A percentile compares a stretch with the other conserved stretches of the same genome.
phyloP scores from a whole-genome alignment of 176 grass and related monocot species.

The Tillandsia leiboldiana region DNA sequence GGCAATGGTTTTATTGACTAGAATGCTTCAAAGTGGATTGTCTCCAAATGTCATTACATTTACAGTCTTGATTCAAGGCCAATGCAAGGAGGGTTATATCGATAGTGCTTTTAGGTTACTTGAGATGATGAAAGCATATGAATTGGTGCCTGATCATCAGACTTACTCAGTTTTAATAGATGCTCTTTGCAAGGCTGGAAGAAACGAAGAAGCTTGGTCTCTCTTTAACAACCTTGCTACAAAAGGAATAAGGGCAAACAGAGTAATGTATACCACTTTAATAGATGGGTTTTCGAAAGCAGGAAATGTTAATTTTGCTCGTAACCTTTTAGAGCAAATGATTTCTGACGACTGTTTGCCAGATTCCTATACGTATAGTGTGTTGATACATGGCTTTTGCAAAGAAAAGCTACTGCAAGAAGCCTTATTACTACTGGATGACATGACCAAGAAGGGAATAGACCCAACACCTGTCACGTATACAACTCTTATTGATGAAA shows the following conservation, averaged over 20 bases:
- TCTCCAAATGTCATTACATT: constrained; percentile 25
- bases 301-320: constrained; percentile 39
- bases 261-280: constrained; percentile 50
- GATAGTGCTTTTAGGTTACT: constrained; percentile 29
- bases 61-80: constrained; percentile 23
- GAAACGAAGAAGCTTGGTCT: constrained; percentile 54
- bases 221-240: constrained; percentile 34
- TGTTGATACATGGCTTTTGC: constrained; percentile 67
- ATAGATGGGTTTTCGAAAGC: constrained; percentile 74
- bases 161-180: constrained; percentile 45
- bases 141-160: constrained; percentile 43
- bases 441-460: constrained; percentile 50
- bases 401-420: constrained; percentile 58
- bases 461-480: constrained; percentile 52
- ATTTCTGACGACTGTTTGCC: constrained; percentile 33
- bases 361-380: constrained; percentile 68
- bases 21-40: constrained; percentile 20
- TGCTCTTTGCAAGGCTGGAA: constrained; percentile 63
- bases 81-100: constrained; percentile 29
- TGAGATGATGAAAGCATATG: constrained; percentile 29
- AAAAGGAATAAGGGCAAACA: constrained; percentile 42
- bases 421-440: constrained; percentile 52
- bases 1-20: constrained; percentile 33
- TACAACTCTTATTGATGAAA: constrained; percentile 71
- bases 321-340: constrained; percentile 50